These are phyloP conservation scores for Alloteropsis angusta DNA, from an alignment of 202 grass and related monocot species.

Conservation along the genomic window DNA sequence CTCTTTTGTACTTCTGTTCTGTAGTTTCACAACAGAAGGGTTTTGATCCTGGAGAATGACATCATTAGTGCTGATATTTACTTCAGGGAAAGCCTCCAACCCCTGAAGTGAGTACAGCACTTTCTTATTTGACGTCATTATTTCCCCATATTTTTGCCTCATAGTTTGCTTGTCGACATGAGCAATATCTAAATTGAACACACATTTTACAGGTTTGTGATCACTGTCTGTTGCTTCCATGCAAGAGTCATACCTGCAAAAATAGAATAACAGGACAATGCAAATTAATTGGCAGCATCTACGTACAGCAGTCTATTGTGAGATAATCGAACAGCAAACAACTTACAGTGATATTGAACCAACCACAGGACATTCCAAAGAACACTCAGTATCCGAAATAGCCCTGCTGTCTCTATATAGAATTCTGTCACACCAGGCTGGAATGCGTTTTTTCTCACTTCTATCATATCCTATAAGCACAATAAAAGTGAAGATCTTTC, in stretches of 20 bases:
- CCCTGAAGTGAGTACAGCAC: constrained; percentile 33
- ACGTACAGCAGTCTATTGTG: neutral
- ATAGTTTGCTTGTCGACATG: constrained; percentile 53
- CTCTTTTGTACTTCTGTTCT: constrained; percentile 49
- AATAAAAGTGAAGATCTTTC: neutral
- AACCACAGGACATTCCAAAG: constrained; percentile 67
- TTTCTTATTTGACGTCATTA: constrained; percentile 57
- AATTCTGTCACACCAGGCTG: constrained; percentile 91
- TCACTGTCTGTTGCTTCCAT: constrained; percentile 86
- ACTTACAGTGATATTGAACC: constrained; percentile 86
- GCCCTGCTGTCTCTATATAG: constrained; percentile 64
- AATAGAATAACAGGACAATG: neutral
- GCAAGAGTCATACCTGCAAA: constrained; percentile 82
- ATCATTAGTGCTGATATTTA: constrained; percentile 36
- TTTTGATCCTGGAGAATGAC: constrained; percentile 53
- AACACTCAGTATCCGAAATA: constrained; percentile 43
- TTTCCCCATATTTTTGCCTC: constrained; percentile 62
- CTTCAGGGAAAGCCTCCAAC: constrained; percentile 44
- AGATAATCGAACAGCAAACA: constrained; percentile 29
- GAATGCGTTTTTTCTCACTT: constrained; percentile 87
- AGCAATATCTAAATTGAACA: constrained; percentile 85
- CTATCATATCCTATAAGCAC: constrained; percentile 71
- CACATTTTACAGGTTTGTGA: constrained; percentile 83
- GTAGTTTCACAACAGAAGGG: constrained; percentile 45
- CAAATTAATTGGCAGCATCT: neutral